Base-by-base conservation (phyloP, 139 green algal genomes). In the Closterium sp. region DNA sequence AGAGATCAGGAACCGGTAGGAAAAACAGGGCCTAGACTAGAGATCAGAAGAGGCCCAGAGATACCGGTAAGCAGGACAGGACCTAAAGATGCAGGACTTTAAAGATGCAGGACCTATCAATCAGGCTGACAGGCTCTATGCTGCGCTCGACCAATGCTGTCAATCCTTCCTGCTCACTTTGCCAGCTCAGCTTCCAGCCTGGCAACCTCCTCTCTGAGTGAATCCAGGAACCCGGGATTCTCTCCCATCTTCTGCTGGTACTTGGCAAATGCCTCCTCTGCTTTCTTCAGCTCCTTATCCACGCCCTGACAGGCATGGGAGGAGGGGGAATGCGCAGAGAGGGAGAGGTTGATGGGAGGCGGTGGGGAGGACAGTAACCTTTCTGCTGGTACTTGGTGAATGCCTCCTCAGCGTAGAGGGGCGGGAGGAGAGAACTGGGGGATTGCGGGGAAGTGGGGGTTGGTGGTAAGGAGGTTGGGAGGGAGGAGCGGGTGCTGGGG, bases 201-300 rank as follows among this genome's bases (percentile, higher is more conserved):
- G 9, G 29, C 30, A 29, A 94, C 24, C 29, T 94, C 92, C 28
- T 31, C 73, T 73, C n/a, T 19, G 1, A 93, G 30, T 10, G 89
- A n/a, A 2, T 93, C 89, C 42, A 94, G 31, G 34, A 94, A 94
- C 10, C 73, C 88, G 1, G 92, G 89, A 22, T 94, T 32, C 24
- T 89, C 28, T 24, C 22, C 31, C 73, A 88, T 24, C 79, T 94
- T 94, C 50, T 93, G 22, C 92, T 86, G 19, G 31, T 93, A 94
- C 89, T 94, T 86, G 29, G 87, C 27, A 45, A 91, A 62, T 3
- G 34, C 21, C 24, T 89, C 90, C 19, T 42, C 28, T 73, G 32
- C 50, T 85, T 94, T 94, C n/a, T 85, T 90, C 34, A 90, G 9
- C 9, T 94, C 92, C 45, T 94, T 94, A 73, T 94, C 90, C 24